Base-by-base conservation (phyloP, 1,284 basidiomycete species). In the Microbotryomycetes sp. region DNA sequence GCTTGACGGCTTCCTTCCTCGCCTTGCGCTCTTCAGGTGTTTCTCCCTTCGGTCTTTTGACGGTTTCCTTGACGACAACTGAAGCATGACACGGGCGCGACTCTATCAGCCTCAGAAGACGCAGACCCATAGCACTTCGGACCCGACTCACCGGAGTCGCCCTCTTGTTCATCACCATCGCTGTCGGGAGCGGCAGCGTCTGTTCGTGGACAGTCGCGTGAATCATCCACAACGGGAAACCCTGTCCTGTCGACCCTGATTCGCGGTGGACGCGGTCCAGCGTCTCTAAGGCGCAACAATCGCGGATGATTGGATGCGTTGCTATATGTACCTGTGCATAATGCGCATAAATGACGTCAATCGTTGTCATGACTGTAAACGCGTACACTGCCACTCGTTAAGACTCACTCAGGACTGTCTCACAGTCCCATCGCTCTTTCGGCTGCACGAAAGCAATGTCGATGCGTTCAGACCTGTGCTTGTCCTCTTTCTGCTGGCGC, bases 221-320 rank as follows among this genome's bases (percentile, higher is more conserved):
- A 25, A 46, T 75, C 63, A 16, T 77, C 70, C 15, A 85, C 78
- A 22, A 78, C 75, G 4, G 90, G 90, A 16, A 92, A 76, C 1
- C 89, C 89, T 0, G 88, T 90, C 69, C 82, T 80, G 72, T 92
- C 84, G 25, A 92, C 78, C 45, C 75, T 73, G 66, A 92, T 90
- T 73, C 83, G 86, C 0, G 84, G 79, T 0, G 81, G 79, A 23
- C 78, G 79, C 71, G 49, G 54, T 4, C 49, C 57, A 15, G 47
- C 66, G 81, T 68, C 80, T 42, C 84, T 81, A 29, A 84, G 83
- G 25, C 84, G 83, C 66, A 96, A 91, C 30, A 92, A 78, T 15
- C 86, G 83, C 0, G 92, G 92, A 74, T 96, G 92, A 73, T 97
- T 97, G 74, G 94, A 93, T 4, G 94, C 80, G 73, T 93, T 97